Percentiles rank a stretch among this genome's conserved stretches.
phyloP scores from a whole-genome alignment of 2,329 filamentous ascomycete species.

The Claviceps fusiformis region DNA sequence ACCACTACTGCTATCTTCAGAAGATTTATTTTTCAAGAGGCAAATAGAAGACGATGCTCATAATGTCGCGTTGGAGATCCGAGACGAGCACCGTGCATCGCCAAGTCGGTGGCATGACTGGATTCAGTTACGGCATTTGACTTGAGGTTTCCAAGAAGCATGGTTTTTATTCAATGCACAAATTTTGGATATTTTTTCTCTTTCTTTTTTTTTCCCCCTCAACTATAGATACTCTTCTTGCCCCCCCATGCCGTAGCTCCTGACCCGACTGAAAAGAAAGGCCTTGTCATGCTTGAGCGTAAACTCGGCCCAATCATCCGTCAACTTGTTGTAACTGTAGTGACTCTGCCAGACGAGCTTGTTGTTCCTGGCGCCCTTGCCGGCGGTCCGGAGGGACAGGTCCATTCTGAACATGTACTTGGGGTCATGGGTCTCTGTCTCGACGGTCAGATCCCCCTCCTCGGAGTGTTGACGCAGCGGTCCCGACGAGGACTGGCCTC shows the following conservation, averaged over 20 bases:
- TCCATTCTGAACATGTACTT: slow-evolving; percentile 84
- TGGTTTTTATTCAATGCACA: no score
- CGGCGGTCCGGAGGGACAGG: slow-evolving; percentile 52
- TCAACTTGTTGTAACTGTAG: slow-evolving; percentile 80
- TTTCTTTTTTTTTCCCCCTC: neutral
- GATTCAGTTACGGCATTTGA: neutral
- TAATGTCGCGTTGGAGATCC: no score
- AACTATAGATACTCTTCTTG: neutral
- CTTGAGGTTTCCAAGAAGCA: no score
- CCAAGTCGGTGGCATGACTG: neutral
- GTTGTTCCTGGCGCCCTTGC: slow-evolving; percentile 59
- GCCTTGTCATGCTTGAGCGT: slow-evolving; percentile 47
- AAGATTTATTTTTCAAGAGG: no score
- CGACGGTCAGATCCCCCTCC: slow-evolving; percentile 62
- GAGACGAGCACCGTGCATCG: no score
- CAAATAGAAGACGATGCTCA: no score
- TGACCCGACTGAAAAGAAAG: slow-evolving; percentile 54
- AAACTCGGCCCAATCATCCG: slow-evolving; percentile 85
- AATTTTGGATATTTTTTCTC: neutral
- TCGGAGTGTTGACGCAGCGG: slow-evolving; percentile 5
- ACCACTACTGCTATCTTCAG: neutral
- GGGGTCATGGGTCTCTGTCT: slow-evolving; percentile 66
- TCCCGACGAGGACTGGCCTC: neutral
- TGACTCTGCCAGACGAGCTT: slow-evolving; percentile 82
- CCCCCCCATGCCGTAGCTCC: slow-evolving; percentile 42